phyloP scores from a whole-genome alignment of 2,329 filamentous ascomycete species.

The Didymella segeticola region DNA sequence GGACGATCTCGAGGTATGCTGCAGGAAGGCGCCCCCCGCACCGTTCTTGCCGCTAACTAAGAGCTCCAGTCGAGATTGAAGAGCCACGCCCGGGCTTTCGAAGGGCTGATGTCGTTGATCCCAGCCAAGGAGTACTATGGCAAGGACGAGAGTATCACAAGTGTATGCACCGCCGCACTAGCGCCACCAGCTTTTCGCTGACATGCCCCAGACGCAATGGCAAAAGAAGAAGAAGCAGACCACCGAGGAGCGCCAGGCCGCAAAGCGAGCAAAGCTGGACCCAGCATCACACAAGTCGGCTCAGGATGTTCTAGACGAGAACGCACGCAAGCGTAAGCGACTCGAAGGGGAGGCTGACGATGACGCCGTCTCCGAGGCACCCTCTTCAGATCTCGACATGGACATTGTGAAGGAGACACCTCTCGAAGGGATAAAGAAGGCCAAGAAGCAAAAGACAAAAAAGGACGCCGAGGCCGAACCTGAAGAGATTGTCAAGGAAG shows the following conservation, averaged over 20 bases:
- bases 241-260: conserved; percentile 71
- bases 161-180: conserved; percentile 63
- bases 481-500: conserved; percentile 43
- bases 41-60: conserved; percentile 37
- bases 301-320: conserved; percentile 92
- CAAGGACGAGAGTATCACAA: conserved; percentile 69
- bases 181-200: conserved; percentile 17
- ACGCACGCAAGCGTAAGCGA: conserved; percentile 74
- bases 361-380: conserved; percentile 26
- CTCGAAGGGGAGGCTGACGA: conserved; percentile 62
- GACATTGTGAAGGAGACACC: conserved; percentile 48
- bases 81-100: conserved; percentile 75
- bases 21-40: conserved; percentile 28
- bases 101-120: conserved; percentile 85
- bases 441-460: conserved; percentile 56
- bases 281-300: conserved; percentile 89
- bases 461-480: conserved; percentile 29
- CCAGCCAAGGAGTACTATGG: conserved; percentile 91
- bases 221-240: conserved; percentile 96
- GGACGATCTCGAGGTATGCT: conserved; percentile 53
- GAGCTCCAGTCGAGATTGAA: conserved; percentile 59
- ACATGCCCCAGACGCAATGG: conserved; percentile 78
- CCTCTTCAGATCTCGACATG: conserved; percentile 44
- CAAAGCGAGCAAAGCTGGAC: conserved; percentile 85
- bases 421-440: conserved; percentile 47